Evolutionary conservation across 129 eudicot species (phyloP).

Genomic region (Helichrysum umbraculigerum): DNA sequence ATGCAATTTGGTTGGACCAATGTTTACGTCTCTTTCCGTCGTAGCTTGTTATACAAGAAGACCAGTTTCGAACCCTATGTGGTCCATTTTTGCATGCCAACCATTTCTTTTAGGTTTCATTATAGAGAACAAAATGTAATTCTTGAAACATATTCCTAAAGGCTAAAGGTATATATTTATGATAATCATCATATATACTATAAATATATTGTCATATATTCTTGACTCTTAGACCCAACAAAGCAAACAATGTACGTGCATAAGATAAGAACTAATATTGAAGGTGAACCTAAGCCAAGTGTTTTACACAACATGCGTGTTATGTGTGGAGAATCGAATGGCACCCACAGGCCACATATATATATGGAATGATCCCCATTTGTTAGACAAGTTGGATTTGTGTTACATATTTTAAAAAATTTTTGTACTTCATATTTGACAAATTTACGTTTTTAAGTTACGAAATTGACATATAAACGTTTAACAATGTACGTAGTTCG

Average conservation of each 20-base stretch:
- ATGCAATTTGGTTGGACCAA: slow-evolving; percentile 20
- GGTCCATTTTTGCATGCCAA: slow-evolving; percentile 7
- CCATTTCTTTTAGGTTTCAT: neutral
- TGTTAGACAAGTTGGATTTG: slow-evolving; percentile 27
- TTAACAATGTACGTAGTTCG: no score
- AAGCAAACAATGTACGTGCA: slow-evolving; percentile 7
- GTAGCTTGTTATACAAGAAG: slow-evolving; percentile 33
- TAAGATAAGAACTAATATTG: slow-evolving; percentile 31
- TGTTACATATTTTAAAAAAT: neutral
- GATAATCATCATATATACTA: neutral
- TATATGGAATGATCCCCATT: slow-evolving; percentile 33
- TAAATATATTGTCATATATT: neutral
- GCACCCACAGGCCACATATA: slow-evolving; percentile 9
- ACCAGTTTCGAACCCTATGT: slow-evolving; percentile 16
- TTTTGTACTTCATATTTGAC: neutral
- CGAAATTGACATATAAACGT: neutral
- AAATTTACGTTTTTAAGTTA: neutral
- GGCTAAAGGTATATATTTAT: no score
- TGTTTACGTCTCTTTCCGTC: slow-evolving; percentile 12
- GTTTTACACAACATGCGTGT: slow-evolving; percentile 24
- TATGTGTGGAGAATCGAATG: slow-evolving; percentile 29
- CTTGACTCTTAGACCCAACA: neutral
- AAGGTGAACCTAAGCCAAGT: slow-evolving; percentile 36
- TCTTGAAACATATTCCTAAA: neutral
- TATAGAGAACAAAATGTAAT: neutral